phyloP scores from a whole-genome alignment of 331 rosid genomes.

The Cydonia oblonga region DNA sequence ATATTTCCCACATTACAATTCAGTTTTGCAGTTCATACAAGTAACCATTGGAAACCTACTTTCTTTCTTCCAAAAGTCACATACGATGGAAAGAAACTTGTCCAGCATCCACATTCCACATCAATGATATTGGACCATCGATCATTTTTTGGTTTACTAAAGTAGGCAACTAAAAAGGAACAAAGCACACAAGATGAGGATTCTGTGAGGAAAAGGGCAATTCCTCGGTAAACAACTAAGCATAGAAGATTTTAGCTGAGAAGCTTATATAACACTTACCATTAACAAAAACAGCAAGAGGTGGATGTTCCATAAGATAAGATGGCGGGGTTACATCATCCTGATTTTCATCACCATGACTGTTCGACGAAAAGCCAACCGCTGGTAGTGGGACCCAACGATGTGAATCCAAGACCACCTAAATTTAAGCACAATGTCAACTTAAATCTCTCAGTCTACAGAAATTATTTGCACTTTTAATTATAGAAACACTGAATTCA shows the following conservation, averaged over 20 bases:
- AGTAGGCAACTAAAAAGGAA: background rate
- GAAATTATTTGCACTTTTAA: background rate
- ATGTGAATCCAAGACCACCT: conserved; percentile 97
- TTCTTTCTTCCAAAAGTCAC: background rate
- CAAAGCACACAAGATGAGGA: background rate
- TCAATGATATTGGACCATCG: background rate
- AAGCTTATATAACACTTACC: conserved; percentile 40
- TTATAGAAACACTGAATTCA: background rate
- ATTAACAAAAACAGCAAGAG: conserved; percentile 94
- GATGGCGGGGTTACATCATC: conserved; percentile 93
- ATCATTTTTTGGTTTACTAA: background rate
- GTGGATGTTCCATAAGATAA: conserved; percentile 94
- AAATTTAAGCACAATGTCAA: background rate
- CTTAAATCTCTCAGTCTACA: background rate
- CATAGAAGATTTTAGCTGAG: conserved; percentile 1
- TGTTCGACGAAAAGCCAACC: conserved; percentile 63
- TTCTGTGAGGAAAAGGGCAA: background rate
- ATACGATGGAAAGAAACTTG: background rate
- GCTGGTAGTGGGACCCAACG: conserved; percentile 98
- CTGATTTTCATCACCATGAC: conserved; percentile 60
- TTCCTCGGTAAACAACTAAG: background rate
- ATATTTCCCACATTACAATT: background rate
- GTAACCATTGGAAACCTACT: background rate
- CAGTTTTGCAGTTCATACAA: background rate
- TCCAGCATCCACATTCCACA: background rate